Evolutionary conservation across 2,329 filamentous ascomycete species (phyloP), one percentile per base, ranked within the genome.

Genomic region (Fusarium coffeatum): DNA sequence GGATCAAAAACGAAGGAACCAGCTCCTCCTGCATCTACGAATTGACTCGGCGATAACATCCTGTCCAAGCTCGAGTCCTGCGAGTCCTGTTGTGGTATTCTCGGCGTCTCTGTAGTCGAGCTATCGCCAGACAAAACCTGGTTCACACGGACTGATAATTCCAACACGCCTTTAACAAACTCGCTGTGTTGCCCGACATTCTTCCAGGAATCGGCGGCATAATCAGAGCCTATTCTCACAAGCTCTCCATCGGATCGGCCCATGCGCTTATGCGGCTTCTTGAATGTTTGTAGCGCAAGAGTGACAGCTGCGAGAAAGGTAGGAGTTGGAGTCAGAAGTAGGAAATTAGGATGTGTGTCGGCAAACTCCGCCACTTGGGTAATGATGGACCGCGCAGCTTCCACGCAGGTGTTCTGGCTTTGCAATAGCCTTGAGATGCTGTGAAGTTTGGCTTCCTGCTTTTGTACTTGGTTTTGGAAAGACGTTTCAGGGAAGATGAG

Each of bases 231-330:
- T 9, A 41, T 73, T 8, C 62, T 56, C 1, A 73, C 65, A 16
- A 73, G 68, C 6, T 73, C 70, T 8, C 68, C 66, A 13, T 73
- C 70, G 7, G 70, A 73, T 3, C 71, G 70, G 1, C 71, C 70
- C 71, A 73, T 73, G 1, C 70, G 57, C 32, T 73, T 73, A 18
- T 73, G 71, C 2, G 70, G 71, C 15, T 72, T 72, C 43, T 71
- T 72, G 13, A 72, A 69, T 4, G 71, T 72, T 8, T 72, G 71
- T 0, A 72, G 37, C 1, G 70, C 70, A 2, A 72, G 61, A 2
- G 71, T 72, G 2, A 66, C 64, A 0, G 70, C 67, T n/a, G 64
- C 70, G 2, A 72, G 34, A 13, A 72, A 69, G 0, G 60, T 61
- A 0, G 69, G 70, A 2, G 70, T 72, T 4, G 69, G 64, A 1